phyloP scores from a whole-genome alignment of 108 stramenopile species.

The Fistulifera solaris region DNA sequence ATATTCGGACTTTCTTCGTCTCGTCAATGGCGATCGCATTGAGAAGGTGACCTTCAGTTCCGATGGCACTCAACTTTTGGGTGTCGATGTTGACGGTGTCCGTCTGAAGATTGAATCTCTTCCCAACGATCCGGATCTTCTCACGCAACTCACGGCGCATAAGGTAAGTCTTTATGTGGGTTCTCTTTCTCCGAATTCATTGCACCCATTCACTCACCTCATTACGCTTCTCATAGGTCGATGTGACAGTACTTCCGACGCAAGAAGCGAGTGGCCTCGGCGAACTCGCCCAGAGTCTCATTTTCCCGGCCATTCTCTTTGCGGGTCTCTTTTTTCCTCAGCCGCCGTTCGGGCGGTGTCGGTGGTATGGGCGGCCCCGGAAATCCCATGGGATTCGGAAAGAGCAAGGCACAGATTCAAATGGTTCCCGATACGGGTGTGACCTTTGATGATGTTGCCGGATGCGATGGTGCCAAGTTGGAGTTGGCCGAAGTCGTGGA shows the following conservation, averaged over 20 bases:
- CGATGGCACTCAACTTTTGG: conserved; percentile 82
- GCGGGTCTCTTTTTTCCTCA: conserved; percentile 89
- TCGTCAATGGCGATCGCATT: conserved; percentile 48
- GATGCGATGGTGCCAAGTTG: conserved; percentile 91
- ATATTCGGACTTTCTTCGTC: conserved; percentile 64
- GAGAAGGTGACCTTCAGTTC: conserved; percentile 81
- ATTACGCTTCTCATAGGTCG: conserved; percentile 37
- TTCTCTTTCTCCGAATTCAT: background rate
- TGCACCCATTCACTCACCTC: background rate
- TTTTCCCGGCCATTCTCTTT: conserved; percentile 81
- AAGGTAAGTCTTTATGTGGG: conserved; percentile 36
- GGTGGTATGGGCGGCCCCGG: conserved; percentile 67
- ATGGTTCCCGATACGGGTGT: conserved; percentile 82
- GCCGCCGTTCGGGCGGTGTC: conserved; percentile 63
- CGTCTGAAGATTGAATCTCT: conserved; percentile 85
- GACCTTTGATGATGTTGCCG: conserved; percentile 95
- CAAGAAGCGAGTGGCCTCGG: conserved; percentile 71
- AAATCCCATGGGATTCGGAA: conserved; percentile 84
- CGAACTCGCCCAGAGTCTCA: conserved; percentile 67
- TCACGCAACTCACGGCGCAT: conserved; percentile 81
- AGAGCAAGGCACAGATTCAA: conserved; percentile 82
- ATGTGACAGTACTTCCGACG: conserved; percentile 77
- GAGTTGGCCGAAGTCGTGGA: conserved; percentile 96
- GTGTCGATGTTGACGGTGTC: conserved; percentile 78
- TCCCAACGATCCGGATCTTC: conserved; percentile 89